Evolutionary conservation across 2,329 filamentous ascomycete species (phyloP), one percentile per base, ranked within the genome.

Genomic region (Verticillium zaregamsianum): DNA sequence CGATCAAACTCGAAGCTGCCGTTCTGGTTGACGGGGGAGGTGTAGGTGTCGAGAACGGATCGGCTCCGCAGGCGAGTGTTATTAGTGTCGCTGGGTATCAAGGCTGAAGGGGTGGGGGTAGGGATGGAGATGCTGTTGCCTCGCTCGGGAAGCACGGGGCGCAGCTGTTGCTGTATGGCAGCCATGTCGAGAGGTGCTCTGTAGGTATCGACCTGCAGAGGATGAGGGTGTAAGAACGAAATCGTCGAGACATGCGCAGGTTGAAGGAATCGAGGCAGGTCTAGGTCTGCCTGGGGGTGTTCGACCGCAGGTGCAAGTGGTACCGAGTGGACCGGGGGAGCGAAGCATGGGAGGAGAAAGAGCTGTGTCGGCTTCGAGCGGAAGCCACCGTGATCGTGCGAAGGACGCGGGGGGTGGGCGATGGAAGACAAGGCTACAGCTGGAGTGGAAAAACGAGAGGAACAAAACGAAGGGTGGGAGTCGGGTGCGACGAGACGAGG

Each of bases 1-100:
- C 93, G 89, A 75, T 99, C 95, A 71, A 96, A 96, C 71, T 95
- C 93, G 74, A 97, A 99, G 75, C 92, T 95, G 65, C 95, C 95
- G 75, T 96, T 93, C 75, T 96, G 90, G 72, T 94, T 96, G 66
- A 98, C 92, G 5, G 93, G 92, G 17, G 64, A 66, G 33, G 92
- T 95, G 71, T 92, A 88, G 17, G 88, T 82, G 66, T 90, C 87
- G 54, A 89, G 72, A 31, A 79, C 80, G 31, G 86, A 75, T 67
- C 85, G n/a, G 11, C 31, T 31, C 25, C 54, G 54, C 8, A 76
- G 52, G n/a, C 72, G 72, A 54, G 70, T 49, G 25, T 55, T 7
- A 40, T 62, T 69, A 17, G 72, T 63, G 20, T 70, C 68, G 37
- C 64, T 63, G 15, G 68, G 68, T 12, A 68, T 64, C 25, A 55